phyloP scores from a whole-genome alignment of 805 yeast species.

The Ogataea philodendri region DNA sequence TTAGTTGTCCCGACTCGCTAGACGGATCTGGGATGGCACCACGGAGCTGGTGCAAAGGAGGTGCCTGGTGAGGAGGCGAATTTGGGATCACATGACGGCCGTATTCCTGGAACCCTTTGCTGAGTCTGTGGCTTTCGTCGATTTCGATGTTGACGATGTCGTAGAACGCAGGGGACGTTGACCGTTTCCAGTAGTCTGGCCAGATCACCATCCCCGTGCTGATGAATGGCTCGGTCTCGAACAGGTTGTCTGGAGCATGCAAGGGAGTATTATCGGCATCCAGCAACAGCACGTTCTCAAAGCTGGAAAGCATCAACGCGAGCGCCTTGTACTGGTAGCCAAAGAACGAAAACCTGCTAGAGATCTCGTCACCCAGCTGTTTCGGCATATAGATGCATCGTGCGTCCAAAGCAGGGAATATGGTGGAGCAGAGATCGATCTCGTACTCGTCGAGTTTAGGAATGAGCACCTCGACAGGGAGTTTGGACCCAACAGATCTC shows the following conservation, averaged over 20 bases:
- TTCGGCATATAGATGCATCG: constrained; percentile 62
- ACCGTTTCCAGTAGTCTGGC: constrained; percentile 51
- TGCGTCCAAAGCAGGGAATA: constrained; percentile 60
- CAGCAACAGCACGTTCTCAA: constrained; percentile 61
- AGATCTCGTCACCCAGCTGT: constrained; percentile 51
- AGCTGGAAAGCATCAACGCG: constrained; percentile 65
- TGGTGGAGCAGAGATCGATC: constrained; percentile 56
- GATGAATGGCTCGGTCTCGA: constrained; percentile 54
- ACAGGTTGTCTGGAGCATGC: constrained; percentile 55
- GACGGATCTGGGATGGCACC: constrained; percentile 65
- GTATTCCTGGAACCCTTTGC: constrained; percentile 40
- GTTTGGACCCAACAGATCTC: constrained; percentile 57
- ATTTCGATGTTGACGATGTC: constrained; percentile 47
- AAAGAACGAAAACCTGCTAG: constrained; percentile 42
- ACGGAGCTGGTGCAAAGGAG: constrained; percentile 56
- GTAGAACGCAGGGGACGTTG: constrained; percentile 48
- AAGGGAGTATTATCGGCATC: constrained; percentile 77
- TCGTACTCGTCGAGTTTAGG: constrained; percentile 72
- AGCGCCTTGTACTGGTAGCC: constrained; percentile 67
- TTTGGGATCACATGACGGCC: constrained; percentile 28
- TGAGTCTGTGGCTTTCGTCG: constrained; percentile 38
- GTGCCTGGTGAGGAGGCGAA: constrained; percentile 32
- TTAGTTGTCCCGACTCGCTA: constrained; percentile 63
- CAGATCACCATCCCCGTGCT: constrained; percentile 50
- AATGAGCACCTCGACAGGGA: constrained; percentile 81